phyloP scores from a whole-genome alignment of 23 red algal species.

The Gracilaria caudata region DNA sequence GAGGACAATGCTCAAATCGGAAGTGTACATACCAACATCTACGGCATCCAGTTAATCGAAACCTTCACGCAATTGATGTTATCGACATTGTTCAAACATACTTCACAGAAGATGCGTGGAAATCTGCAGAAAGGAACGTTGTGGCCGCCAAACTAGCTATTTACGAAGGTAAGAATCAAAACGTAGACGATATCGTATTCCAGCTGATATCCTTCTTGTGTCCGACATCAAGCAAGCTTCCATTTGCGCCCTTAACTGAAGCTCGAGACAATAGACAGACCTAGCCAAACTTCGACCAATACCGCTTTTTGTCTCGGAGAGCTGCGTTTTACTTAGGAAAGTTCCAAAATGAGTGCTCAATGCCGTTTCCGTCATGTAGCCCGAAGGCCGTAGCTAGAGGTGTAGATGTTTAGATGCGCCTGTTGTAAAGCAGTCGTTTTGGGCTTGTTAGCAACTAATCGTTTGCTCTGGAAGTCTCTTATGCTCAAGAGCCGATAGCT shows the following conservation, averaged over 20 bases:
- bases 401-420: neutral
- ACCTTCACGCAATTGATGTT: conserved; percentile 30
- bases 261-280: conserved; percentile 24
- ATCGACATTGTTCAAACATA: conserved; percentile 36
- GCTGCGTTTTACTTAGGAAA: neutral
- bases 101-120: conserved; percentile 19
- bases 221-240: conserved; percentile 36
- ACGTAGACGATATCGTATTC: conserved; percentile 51
- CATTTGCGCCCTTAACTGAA: conserved; percentile 6
- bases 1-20: conserved; percentile 39
- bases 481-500: neutral
- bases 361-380: conserved; percentile 1
- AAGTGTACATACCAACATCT: conserved; percentile 51
- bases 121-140: conserved; percentile 36
- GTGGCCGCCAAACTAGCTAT: conserved; percentile 55
- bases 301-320: neutral
- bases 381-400: conserved; percentile 17
- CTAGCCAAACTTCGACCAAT: neutral
- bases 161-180: conserved; percentile 66
- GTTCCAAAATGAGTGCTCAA: neutral
- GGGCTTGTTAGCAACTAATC: neutral
- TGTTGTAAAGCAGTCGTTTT: neutral
- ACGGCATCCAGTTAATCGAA: conserved; percentile 24
- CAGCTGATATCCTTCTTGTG: conserved; percentile 32
- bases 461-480: neutral